Base-by-base conservation (phyloP, 2,329 filamentous ascomycete genomes). In the Ilyonectria robusta region DNA sequence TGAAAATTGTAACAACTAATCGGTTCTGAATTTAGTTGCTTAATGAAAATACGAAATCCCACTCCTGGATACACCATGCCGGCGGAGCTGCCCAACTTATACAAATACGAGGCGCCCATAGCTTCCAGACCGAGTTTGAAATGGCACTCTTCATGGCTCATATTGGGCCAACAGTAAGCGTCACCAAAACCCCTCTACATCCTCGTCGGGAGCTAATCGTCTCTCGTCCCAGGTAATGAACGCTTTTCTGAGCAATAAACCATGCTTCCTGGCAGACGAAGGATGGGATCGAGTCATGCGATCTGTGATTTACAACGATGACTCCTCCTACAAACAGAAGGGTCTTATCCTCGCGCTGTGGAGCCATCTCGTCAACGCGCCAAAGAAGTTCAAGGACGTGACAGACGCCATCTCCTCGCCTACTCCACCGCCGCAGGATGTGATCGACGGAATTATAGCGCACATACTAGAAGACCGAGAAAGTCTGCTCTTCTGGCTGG, bases 61-160 rank as follows among this genome's bases (percentile, higher is more conserved):
- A 33, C 17, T 57, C 48, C 1, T 67, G 59, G 65, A 63, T 67
- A 37, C 53, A 53, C 44, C 65, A 67, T 40, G 55, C 51, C 13
- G 55, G 55, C n/a, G 65, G 65, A 26, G 65, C 65, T 60, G 55
- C 55, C 7, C 65, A 60, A 6, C 46, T 67, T 5, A 67, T 67
- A 55, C 54, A 67, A 53, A 44, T 62, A 1, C 65, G 65, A 10
- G 65, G 65, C 1, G 40, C 59, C 1, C 23, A 60, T 35, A 51
- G 56, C 10, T 67, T 67, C 50, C 26, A 56, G 15, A 67, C 65
- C 4, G 53, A 62, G 26, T 67, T 59, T 19, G 65, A 67, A 33
- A 50, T 60, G 50, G 59, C 65, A 6, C 50, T 67, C 7, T 67
- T 67, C 9, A 56, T 62, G 48, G 59, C 59, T 11, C 54, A 67